A percentile compares a stretch with the other conserved stretches of the same genome.
phyloP scores from a whole-genome alignment of 768 basidiomycete genomes.

The Calocybe cyanea region DNA sequence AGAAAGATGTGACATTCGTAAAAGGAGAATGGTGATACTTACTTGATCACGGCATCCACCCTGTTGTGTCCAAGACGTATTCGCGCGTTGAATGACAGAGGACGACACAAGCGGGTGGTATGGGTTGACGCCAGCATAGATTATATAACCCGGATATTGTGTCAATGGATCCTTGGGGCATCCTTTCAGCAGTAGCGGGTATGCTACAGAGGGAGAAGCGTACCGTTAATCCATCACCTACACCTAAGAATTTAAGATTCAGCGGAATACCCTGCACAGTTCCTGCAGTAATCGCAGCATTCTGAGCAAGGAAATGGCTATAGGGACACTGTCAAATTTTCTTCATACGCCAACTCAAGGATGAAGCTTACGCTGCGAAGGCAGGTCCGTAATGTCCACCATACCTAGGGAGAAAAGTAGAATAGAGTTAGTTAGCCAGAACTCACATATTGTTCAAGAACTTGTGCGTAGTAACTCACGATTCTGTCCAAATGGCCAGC shows the following conservation, averaged over 20 bases:
- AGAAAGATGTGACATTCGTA: neutral
- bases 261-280: constrained; percentile 41
- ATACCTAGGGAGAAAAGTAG: too few species aligned
- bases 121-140: constrained; percentile 51
- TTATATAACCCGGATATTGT: constrained; percentile 58
- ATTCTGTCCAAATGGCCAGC: constrained; percentile 64
- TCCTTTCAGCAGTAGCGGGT: too few species aligned
- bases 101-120: constrained; percentile 51
- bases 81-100: constrained; percentile 37
- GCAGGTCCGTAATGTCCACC: constrained; percentile 71
- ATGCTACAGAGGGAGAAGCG: constrained; percentile 7
- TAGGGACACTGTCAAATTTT: neutral
- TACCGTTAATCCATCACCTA: constrained; percentile 62
- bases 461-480: constrained; percentile 29
- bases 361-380: constrained; percentile 46
- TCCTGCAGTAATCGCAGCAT: constrained; percentile 49
- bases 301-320: constrained; percentile 56
- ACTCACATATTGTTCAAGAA: too few species aligned
- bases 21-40: neutral
- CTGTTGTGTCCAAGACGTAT: constrained; percentile 35
- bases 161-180: constrained; percentile 32
- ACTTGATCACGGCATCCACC: constrained; percentile 52
- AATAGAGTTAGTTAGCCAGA: too few species aligned
- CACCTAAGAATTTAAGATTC: constrained; percentile 59
- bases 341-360: neutral